Evolutionary conservation across 176 grass and related monocot species (phyloP).

Genomic region (Metroxylon sagu): DNA sequence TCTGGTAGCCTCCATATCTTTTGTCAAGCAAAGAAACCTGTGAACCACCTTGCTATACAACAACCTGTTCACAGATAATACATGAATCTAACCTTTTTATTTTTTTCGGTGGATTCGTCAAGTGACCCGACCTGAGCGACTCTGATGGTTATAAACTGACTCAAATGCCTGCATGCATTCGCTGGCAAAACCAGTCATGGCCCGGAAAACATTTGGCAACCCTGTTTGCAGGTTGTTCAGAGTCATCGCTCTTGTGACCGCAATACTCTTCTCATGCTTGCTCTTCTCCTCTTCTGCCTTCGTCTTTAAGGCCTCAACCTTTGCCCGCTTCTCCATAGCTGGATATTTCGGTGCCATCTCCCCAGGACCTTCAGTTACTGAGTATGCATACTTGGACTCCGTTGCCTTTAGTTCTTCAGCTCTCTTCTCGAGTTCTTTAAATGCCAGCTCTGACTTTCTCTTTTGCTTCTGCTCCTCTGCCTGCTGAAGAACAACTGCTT

Average conservation of each 20-base stretch:
- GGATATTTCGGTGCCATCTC: constrained; percentile 29
- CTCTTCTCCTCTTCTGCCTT: constrained; percentile 86
- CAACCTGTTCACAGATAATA: constrained; percentile 48
- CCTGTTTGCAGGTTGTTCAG: constrained; percentile 91
- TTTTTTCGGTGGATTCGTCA: constrained; percentile 16
- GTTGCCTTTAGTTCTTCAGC: constrained; percentile 59
- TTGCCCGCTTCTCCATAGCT: constrained; percentile 49
- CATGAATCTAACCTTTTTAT: constrained; percentile 6
- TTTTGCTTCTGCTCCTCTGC: constrained; percentile 85
- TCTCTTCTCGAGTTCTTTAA: constrained; percentile 84
- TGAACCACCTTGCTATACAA: constrained; percentile 16
- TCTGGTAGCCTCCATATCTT: no score
- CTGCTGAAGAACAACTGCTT: constrained; percentile 68
- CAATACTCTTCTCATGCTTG: constrained; percentile 88
- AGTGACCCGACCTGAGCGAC: constrained; percentile 39
- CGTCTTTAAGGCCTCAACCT: constrained; percentile 57
- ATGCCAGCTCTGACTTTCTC: constrained; percentile 62
- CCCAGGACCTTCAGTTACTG: constrained; percentile 22
- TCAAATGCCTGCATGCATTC: constrained; percentile 83
- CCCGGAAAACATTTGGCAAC: constrained; percentile 87
- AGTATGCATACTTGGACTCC: constrained; percentile 50
- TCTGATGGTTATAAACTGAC: constrained; percentile 68
- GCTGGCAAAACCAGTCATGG: constrained; percentile 88
- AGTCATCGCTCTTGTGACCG: constrained; percentile 90
- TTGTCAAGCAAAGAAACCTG: no score